phyloP scores from a whole-genome alignment of 108 stramenopile species.

The Nitzschia inconspicua region DNA sequence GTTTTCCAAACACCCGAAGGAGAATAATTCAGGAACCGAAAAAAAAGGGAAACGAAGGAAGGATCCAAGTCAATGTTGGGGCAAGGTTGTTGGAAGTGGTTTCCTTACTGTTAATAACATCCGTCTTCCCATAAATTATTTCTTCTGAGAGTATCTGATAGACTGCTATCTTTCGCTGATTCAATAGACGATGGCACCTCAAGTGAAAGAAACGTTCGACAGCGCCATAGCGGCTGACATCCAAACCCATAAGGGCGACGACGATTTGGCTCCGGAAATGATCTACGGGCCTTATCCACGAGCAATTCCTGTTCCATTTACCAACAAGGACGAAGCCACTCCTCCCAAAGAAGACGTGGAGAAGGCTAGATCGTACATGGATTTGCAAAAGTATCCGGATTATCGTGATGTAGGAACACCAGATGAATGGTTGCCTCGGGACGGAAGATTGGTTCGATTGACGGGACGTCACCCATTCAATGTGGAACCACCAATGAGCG shows the following conservation, averaged over 20 bases:
- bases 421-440: constrained; percentile 88
- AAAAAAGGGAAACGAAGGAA: too few relatives aligned
- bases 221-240: background rate
- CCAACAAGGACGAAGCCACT: constrained; percentile 58
- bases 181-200: constrained; percentile 14
- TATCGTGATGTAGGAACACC: constrained; percentile 83
- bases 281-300: constrained; percentile 79
- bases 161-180: background rate
- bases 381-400: constrained; percentile 54
- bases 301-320: constrained; percentile 75
- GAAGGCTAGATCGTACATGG: constrained; percentile 52
- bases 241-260: background rate
- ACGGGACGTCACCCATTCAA: constrained; percentile 99
- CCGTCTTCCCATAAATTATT: background rate
- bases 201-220: constrained; percentile 6
- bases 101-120: too few relatives aligned
- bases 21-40: too few relatives aligned
- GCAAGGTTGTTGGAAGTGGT: too few relatives aligned
- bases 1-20: too few relatives aligned
- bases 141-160: background rate
- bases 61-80: too few relatives aligned
- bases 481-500: constrained; percentile 89
- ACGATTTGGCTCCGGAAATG: constrained; percentile 17
- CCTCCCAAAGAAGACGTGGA: constrained; percentile 41
- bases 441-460: constrained; percentile 87